Evolutionary conservation across 129 eudicot species (phyloP).

Genomic region (Sambucus nigra): DNA sequence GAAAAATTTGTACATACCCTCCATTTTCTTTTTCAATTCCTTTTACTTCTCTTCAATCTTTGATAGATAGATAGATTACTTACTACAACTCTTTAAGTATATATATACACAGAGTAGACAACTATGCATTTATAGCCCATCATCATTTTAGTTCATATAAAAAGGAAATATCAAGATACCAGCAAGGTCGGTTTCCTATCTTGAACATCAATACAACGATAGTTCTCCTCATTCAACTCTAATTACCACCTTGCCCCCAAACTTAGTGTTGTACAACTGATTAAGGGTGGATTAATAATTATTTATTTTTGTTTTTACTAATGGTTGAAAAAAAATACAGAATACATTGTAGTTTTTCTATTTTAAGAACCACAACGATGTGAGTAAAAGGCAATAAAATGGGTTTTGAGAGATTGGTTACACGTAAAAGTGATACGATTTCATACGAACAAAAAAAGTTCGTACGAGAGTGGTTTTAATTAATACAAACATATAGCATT

Average conservation of each 20-base stretch:
- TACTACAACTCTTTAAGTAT: too few relatives aligned
- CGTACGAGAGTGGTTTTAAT: too few relatives aligned
- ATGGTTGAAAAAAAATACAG: too few relatives aligned
- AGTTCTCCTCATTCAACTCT: too few relatives aligned
- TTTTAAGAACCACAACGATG: too few relatives aligned
- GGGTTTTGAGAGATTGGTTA: too few relatives aligned
- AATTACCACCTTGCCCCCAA: conserved; percentile 28
- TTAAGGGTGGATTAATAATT: conserved; percentile 4
- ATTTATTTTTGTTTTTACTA: background rate
- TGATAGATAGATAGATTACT: background rate
- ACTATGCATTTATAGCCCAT: conserved; percentile 12
- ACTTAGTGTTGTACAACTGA: background rate
- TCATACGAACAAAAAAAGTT: too few relatives aligned
- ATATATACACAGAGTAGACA: conserved; percentile 3
- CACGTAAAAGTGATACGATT: too few relatives aligned
- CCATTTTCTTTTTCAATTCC: conserved; percentile 24
- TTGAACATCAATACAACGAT: conserved; percentile 1
- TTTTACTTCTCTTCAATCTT: background rate
- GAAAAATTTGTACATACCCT: conserved; percentile 20
- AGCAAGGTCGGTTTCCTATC: background rate
- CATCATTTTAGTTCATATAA: conserved; percentile 12
- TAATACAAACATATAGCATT: too few relatives aligned
- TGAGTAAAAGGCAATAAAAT: too few relatives aligned
- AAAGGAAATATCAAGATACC: conserved; percentile 12
- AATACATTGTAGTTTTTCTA: too few relatives aligned